Evolutionary conservation across 1,284 basidiomycete species (phyloP).

Genomic region (Schizophyllum commune): DNA sequence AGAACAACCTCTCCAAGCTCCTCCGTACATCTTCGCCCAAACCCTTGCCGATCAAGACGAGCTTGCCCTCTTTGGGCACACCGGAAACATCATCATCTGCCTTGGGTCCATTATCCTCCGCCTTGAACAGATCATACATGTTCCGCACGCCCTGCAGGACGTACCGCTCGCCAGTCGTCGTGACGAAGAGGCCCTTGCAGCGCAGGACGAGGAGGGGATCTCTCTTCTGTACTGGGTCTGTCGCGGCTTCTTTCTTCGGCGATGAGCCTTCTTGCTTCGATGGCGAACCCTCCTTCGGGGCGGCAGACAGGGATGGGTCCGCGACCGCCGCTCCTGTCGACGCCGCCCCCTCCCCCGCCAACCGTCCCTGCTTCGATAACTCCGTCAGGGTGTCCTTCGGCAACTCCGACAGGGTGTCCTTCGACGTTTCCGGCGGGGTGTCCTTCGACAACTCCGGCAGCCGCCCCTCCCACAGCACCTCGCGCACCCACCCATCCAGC

Average conservation of each 20-base stretch:
- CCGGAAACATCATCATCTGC: conserved; percentile 24
- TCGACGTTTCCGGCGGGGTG: too few relatives aligned
- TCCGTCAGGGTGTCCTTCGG: too few relatives aligned
- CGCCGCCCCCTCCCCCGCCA: too few relatives aligned
- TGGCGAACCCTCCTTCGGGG: conserved; percentile 14
- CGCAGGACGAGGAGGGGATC: conserved; percentile 57
- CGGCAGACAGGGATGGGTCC: neutral
- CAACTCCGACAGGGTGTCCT: too few relatives aligned
- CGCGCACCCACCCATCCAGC: conserved; percentile 74
- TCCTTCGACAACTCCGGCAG: conserved; percentile 21
- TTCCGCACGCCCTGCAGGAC: conserved; percentile 83
- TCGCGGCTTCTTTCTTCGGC: neutral
- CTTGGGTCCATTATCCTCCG: conserved; percentile 23
- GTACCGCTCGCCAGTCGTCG: conserved; percentile 46
- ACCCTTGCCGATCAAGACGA: conserved; percentile 85
- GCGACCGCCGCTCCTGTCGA: too few relatives aligned
- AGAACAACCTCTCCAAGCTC: conserved; percentile 29
- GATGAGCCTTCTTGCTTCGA: conserved; percentile 9
- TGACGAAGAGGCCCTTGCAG: conserved; percentile 73
- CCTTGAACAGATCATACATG: conserved; percentile 70
- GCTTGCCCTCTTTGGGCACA: conserved; percentile 57
- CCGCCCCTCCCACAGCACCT: conserved; percentile 68
- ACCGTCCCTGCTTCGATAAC: too few relatives aligned
- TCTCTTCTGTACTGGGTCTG: too few relatives aligned
- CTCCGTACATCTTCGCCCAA: conserved; percentile 44